Evolutionary conservation across 1,139 yeast genomes (phyloP).

Genomic region (Nadsonia starkeyi-henricii): DNA sequence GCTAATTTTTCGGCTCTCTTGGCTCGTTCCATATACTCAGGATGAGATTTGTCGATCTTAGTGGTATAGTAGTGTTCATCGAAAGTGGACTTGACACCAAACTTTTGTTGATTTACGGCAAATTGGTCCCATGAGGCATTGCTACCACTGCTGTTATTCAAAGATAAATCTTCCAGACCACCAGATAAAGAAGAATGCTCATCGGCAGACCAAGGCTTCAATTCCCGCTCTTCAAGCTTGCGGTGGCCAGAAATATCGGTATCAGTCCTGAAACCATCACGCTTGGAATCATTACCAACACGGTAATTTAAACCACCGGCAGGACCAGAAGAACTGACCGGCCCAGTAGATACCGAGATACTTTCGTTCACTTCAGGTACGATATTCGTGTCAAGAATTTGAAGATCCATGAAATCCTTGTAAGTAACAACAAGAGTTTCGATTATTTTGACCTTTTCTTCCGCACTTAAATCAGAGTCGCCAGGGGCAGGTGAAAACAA

Average conservation of each 20-base stretch:
- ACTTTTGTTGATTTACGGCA: slow-evolving; percentile 72
- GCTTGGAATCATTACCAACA: slow-evolving; percentile 4
- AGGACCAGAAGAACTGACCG: slow-evolving; percentile 6
- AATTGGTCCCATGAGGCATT: slow-evolving; percentile 74
- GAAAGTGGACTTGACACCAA: slow-evolving; percentile 76
- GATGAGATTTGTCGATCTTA: slow-evolving; percentile 56
- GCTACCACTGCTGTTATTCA: slow-evolving; percentile 30
- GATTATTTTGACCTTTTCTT: slow-evolving; percentile 27
- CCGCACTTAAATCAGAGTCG: slow-evolving; percentile 13
- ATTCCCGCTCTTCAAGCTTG: slow-evolving; percentile 48
- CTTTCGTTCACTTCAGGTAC: slow-evolving; percentile 14
- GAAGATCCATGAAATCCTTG: slow-evolving; percentile 52
- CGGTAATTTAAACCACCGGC: slow-evolving; percentile 2
- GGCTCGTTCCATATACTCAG: slow-evolving; percentile 54
- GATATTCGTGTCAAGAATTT: slow-evolving; percentile 33
- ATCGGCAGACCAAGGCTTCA: slow-evolving; percentile 81
- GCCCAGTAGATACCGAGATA: slow-evolving; percentile 4
- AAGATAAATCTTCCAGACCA: slow-evolving; percentile 25
- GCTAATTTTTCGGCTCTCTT: slow-evolving; percentile 70
- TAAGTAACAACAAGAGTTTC: slow-evolving; percentile 39
- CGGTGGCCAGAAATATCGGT: slow-evolving; percentile 48
- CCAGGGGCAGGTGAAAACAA: slow-evolving; percentile 1
- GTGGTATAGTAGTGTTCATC: slow-evolving; percentile 90
- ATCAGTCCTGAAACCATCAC: slow-evolving; percentile 56
- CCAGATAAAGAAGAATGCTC: slow-evolving; percentile 24